Base-by-base conservation (phyloP, 1,284 basidiomycete genomes). In the Agroathelia rolfsii region DNA sequence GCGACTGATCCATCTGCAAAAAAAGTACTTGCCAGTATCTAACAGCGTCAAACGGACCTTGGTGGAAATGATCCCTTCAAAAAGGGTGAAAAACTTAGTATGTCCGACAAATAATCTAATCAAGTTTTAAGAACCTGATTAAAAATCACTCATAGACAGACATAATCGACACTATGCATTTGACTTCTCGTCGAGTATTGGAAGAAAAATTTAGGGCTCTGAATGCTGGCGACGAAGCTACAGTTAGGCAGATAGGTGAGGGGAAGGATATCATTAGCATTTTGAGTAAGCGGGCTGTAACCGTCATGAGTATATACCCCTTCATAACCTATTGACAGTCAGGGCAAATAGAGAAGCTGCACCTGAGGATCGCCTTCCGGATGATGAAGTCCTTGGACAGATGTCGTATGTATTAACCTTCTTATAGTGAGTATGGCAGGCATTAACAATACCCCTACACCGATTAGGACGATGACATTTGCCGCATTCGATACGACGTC, bases 401-500 rank as follows among this genome's bases (percentile, higher is more conserved):
- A 56, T 58, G 36, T 48, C 49, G 55, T 55, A 24, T 14, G 46
- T 24, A 32, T 18, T 33, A 4, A 10, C 21, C 29, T 27, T 32
- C 15, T 26, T 7, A 12, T 21, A n/a, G n/a, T n/a, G n/a, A n/a
- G n/a, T n/a, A n/a, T n/a, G n/a, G n/a, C n/a, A n/a, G n/a, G n/a
- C n/a, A n/a, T n/a, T n/a, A n/a, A n/a, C n/a, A n/a, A 16, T 29
- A 13, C 9, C 16, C 3, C 14, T 17, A 12, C 3, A 9, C 8
- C 3, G 10, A 5, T 38, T 6, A 61, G 57, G 20, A 53, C 53
- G 6, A 40, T 65, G 2, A 50, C 59, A 13, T 56, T 63, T 40
- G 55, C 52, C 27, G 59, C 52, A 5, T 50, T 48, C 33, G 63
- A 59, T 36, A 64, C 61, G 4, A 56, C 56, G 2, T 55, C 58